Percentiles rank a stretch among this genome's conserved stretches.
These are phyloP conservation scores for Trypanosoma caninum DNA, from an alignment of 208 protist genomes.

Conservation along the genomic window DNA sequence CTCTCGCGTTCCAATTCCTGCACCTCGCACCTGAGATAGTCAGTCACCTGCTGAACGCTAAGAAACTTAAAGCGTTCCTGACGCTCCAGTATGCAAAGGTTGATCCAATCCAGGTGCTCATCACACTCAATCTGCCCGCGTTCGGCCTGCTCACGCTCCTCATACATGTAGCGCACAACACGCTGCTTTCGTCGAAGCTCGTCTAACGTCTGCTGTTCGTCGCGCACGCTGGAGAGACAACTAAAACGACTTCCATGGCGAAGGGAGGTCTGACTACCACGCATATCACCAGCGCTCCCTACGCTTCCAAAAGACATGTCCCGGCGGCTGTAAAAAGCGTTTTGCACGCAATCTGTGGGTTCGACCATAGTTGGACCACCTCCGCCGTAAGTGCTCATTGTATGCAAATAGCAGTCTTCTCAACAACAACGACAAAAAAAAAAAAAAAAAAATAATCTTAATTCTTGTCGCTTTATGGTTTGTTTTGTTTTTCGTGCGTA, in stretches of 20 bases:
- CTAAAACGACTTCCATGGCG: conserved; percentile 64
- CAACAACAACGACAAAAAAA: too few relatives aligned
- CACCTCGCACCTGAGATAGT: conserved; percentile 64
- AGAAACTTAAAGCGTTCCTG: conserved; percentile 71
- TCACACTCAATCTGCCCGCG: conserved; percentile 64
- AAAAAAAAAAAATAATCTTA: too few relatives aligned
- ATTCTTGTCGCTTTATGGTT: too few relatives aligned
- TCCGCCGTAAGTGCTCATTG: too few relatives aligned
- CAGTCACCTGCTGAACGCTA: conserved; percentile 62
- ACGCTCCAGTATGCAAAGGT: conserved; percentile 61
- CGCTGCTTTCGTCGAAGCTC: conserved; percentile 81
- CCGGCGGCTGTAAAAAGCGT: neutral
- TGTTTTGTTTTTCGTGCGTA: too few relatives aligned
- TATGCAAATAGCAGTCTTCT: too few relatives aligned
- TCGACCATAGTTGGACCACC: neutral
- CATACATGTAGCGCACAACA: conserved; percentile 84
- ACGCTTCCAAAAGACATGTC: conserved; percentile 1
- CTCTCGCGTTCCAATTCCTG: conserved; percentile 39
- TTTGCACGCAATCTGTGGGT: neutral
- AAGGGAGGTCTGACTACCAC: conserved; percentile 48
- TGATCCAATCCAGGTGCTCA: conserved; percentile 72
- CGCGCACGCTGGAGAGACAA: conserved; percentile 67
- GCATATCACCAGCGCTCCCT: conserved; percentile 18
- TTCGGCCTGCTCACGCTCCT: conserved; percentile 68
- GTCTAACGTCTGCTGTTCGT: conserved; percentile 67